Evolutionary conservation across 768 basidiomycete genomes (phyloP), one percentile per base, ranked within the genome.

Genomic region (Exidia glandulosa): DNA sequence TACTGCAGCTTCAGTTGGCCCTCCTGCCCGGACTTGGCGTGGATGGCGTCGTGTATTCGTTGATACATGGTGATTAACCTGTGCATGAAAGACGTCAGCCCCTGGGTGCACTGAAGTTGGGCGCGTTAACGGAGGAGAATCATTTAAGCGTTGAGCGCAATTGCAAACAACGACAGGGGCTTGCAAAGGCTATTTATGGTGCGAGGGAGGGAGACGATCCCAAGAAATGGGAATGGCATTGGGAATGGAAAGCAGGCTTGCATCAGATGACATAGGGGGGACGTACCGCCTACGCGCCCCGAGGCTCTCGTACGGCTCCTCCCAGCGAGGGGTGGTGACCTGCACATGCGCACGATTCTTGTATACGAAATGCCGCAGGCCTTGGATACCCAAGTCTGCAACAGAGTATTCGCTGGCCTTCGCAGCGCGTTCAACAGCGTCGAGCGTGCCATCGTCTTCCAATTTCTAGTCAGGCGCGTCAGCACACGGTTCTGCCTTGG

Each of bases 311-410:
- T 96, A 95, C 5, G 88, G 89, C 19, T 89, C 90, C 68, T 94
- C 91, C 71, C 87, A 94, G n/a, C 72, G 69, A 2, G 96, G 94
- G 63, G 79, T 73, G 0, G 94, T 96, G 34, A 95, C 79, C 69
- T 99, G 96, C 23, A 99, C 94, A 66, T 90, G 83, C 6, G 81
- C 76, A 13, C 91, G 80, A 10, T 90, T 91, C 74, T 97, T 97
- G 77, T 97, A 98, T 55, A 97, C 74, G 68, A 97, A 99, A 71
- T 99, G 96, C 32, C 90, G 82, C 31, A 98, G 73, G 2, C 94
- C 94, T 2, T 92, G 92, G 63, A 95, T 86, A n/a, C 83, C 83
- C 12, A 97, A 73, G 59, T 88, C 86, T 2, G 84, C 83, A 59
- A 86, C 81, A 6, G 81, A 77, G 66, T 90, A 90, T 55, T 82